Base-by-base conservation (phyloP, 768 basidiomycete species). In the Tephrocybe sp. region DNA sequence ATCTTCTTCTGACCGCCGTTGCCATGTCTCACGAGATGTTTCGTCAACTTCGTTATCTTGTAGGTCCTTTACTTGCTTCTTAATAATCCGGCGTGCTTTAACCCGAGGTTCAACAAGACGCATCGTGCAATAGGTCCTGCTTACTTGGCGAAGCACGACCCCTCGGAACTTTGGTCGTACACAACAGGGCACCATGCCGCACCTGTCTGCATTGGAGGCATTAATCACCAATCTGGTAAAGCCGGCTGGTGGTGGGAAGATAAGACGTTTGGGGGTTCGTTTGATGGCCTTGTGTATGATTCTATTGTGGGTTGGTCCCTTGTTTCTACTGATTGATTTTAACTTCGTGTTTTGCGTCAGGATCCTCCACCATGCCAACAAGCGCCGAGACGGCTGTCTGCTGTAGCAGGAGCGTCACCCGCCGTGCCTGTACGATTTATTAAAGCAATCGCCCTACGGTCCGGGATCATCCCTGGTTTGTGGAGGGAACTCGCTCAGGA, bases 231-330 rank as follows among this genome's bases (percentile, higher is more conserved):
- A 28, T 42, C 49, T 15, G 39, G 47, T 24, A 12, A 42, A 4
- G 47, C 47, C 13, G 49, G 49, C 11, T 50, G 49, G 49, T 50
- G 38, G 26, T 41, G 47, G 47, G 31, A 49, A 22, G 41, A 44
- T n/a, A 37, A 44, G 35, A 43, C 41, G 2, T 9, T 50, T 9
- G 48, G 40, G 22, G 49, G 49, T 13, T 50, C 42, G 9, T 13
- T 50, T 18, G 49, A 50, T 30, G 49, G 41, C 11, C 13, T 50
- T 7, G 9, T 50, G 12, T 42, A 49, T 16, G 16, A 28, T 41
- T 18, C 22, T 24, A 11, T 9, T 4, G 8, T 38, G 12, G 12
- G 28, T 7, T 7, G 12, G 12, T 6, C 12, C 28, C 7, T n/a
- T n/a, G n/a, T n/a, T n/a, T 30, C 28, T 30, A 30, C 12, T 12